A percentile compares a stretch with the other conserved stretches of the same genome.
phyloP scores from a whole-genome alignment of 768 basidiomycete genomes.

The Suillus decipiens region DNA sequence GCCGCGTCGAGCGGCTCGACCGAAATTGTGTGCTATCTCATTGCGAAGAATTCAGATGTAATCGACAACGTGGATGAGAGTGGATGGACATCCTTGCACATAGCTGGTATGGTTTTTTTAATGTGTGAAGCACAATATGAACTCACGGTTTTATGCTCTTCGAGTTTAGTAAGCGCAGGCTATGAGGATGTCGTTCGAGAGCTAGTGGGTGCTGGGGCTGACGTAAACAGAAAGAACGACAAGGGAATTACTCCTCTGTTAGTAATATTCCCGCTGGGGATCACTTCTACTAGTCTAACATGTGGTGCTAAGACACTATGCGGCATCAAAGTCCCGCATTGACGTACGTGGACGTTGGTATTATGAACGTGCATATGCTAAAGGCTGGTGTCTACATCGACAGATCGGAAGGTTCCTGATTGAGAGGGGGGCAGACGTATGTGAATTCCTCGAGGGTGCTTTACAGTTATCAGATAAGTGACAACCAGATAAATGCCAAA shows the following conservation, averaged over 20 bases:
- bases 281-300: not conserved
- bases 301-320: slow-evolving; percentile 69
- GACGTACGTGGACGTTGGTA: slow-evolving; percentile 52
- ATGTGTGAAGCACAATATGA: not conserved
- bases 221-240: slow-evolving; percentile 77
- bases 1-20: slow-evolving; percentile 73
- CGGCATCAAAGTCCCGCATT: slow-evolving; percentile 87
- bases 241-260: slow-evolving; percentile 86
- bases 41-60: slow-evolving; percentile 71
- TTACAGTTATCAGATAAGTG: slow-evolving; percentile 32
- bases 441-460: slow-evolving; percentile 39
- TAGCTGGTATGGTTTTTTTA: slow-evolving; percentile 53
- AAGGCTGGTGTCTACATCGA: slow-evolving; percentile 28
- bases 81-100: slow-evolving; percentile 82
- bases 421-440: slow-evolving; percentile 86
- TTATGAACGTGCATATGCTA: slow-evolving; percentile 22
- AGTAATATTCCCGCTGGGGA: slow-evolving; percentile 28
- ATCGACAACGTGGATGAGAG: slow-evolving; percentile 57
- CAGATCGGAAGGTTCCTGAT: slow-evolving; percentile 90
- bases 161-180: slow-evolving; percentile 71
- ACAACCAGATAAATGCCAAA: slow-evolving; percentile 82
- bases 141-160: slow-evolving; percentile 3
- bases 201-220: slow-evolving; percentile 79
- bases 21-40: slow-evolving; percentile 66
- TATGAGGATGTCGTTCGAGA: slow-evolving; percentile 73